Base-by-base conservation (phyloP, 2,329 filamentous ascomycete genomes). In the Stachybotrys elegans region DNA sequence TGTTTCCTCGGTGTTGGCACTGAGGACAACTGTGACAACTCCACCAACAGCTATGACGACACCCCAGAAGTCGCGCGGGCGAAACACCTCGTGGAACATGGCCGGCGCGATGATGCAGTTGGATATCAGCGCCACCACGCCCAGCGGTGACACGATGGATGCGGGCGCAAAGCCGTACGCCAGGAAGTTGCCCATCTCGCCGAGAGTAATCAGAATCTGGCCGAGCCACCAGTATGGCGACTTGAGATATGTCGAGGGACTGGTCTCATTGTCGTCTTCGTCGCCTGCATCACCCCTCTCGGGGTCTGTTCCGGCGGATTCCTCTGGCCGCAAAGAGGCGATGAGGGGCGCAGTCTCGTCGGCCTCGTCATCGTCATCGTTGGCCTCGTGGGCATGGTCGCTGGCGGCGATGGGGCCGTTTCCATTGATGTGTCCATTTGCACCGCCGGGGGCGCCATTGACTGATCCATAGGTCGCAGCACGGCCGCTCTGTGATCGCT, bases 191-290 rank as follows among this genome's bases (percentile, higher is more conserved):
- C 93, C 93, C 60, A 87, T 85, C 69, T 98, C 93, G 45, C 93
- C 93, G 20, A 95, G 70, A 1, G 84, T 89, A 80, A 98, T 98
- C 47, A 98, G 75, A 14, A 94, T 78, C 52, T 97, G 92, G 17
- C 93, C 93, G 23, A 84, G 69, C 93, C 93, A 98, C 93, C 93
- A 98, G 60, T 93, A 96, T 2, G 90, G 89, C 27, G 90, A 95
- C 51, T 81, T 83, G 47, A 98, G 78, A 64, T 98, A 98, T 6
- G 81, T 85, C 45, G 84, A 83, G 22, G 82, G 57, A 5, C 57
- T 59, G 44, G 73, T 70, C 43, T 58, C 51, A 32, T 54, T 44
- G 22, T 52, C 51, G 17, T 63, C 55, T 34, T 62, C 53, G 11
- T 54, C 47, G 36, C 56, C 50, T 6, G 51, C 48, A 27, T 49